Evolutionary conservation across 768 basidiomycete species (phyloP).

Genomic region (Boletus rubropictus): DNA sequence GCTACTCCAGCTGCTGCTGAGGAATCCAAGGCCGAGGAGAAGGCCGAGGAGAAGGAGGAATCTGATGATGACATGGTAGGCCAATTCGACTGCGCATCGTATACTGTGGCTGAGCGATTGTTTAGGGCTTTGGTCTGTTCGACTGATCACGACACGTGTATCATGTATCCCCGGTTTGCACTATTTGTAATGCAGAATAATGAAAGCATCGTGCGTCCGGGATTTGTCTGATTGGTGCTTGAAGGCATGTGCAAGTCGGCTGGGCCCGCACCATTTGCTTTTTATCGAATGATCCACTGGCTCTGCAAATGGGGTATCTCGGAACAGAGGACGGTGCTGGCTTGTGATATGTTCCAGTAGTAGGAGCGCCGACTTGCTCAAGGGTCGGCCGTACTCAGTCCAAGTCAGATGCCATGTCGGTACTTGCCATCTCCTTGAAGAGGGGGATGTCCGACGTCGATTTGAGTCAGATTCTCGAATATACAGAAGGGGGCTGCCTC

Average conservation of each 20-base stretch:
- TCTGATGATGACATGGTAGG: conserved; percentile 87
- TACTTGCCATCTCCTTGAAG: background rate
- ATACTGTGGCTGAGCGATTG: conserved; percentile 2
- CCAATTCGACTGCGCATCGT: background rate
- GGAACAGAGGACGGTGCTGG: background rate
- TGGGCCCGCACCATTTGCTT: background rate
- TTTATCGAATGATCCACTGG: background rate
- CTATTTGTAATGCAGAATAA: conserved; percentile 21
- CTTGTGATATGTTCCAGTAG: background rate
- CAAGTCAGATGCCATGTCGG: background rate
- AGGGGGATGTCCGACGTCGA: background rate
- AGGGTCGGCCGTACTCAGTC: background rate
- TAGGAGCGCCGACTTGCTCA: conserved; percentile 2
- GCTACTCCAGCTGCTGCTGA: conserved; percentile 50
- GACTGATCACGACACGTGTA: conserved; percentile 43
- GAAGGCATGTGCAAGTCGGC: background rate
- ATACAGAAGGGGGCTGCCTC: background rate
- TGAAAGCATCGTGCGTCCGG: conserved; percentile 11
- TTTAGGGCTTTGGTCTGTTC: conserved; percentile 90
- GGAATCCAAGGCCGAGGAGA: conserved; percentile 59
- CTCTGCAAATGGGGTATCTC: conserved; percentile 8
- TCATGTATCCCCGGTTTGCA: conserved; percentile 14
- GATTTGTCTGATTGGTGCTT: conserved; percentile 3
- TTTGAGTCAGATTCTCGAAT: background rate
- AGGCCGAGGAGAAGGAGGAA: conserved; percentile 80